Base-by-base conservation (phyloP, 1,284 basidiomycete genomes). In the Cerrena zonata region DNA sequence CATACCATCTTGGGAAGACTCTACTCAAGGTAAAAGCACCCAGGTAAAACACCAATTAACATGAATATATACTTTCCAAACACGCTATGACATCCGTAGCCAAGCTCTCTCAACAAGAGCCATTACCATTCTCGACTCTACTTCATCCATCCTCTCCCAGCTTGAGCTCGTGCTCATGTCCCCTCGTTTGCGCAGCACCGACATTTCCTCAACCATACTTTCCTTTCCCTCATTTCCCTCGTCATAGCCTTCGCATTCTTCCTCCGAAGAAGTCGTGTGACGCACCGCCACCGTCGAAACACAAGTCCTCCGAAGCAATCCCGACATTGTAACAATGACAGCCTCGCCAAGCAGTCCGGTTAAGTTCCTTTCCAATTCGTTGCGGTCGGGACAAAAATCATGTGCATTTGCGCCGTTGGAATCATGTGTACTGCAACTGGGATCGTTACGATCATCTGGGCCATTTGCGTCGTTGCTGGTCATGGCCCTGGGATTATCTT, bases 221-320 rank as follows among this genome's bases (percentile, higher is more conserved):
- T 21, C 34, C 19, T n/a, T n/a, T n/a, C 27, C n/a, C 24, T 30
- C 26, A 10, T 24, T 24, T 25, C 37, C 18, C 3, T n/a, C 21
- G 37, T 5, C 19, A 10, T n/a, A 10, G 11, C 38, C 19, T 18
- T 23, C 45, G 18, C 23, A 19, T 37, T n/a, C 23, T 42, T 42
- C 41, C 15, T 42, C 41, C 10, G 11, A 42, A n/a, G 4, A 22
- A 42, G 24, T 42, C 5, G 41, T 19, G 3, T 42, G 11, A 23
- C 5, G 41, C 5, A 10, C 39, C 39, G 18, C 15, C 11, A 11
- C 34, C 34, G n/a, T 36, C n/a, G 41, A 23, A 24, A 11, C 25
- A 10, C 22, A 12, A 12, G 13, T 47, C 15, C 42, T 12, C 48
- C 48, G 48, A 49, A 49, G 42, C 48, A 49, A 44, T 41, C 10